Evolutionary conservation across 345 rosid species (phyloP).

Genomic region (Gossypium thurberi): DNA sequence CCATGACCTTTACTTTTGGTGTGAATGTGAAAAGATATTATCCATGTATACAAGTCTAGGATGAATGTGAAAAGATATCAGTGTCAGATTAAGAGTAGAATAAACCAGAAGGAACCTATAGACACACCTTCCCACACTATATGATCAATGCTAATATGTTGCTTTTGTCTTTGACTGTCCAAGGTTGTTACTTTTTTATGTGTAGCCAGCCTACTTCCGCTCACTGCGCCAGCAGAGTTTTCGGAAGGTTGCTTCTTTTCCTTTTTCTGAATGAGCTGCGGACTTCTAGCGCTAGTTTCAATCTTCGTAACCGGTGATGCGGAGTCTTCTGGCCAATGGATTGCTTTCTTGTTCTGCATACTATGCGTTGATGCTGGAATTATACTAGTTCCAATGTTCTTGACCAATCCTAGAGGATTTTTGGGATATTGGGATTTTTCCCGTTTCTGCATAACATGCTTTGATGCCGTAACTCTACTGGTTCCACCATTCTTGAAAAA

Average conservation of each 20-base stretch:
- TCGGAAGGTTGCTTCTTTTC: background rate
- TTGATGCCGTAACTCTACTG: background rate
- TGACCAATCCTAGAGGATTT: background rate
- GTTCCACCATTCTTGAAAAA: background rate
- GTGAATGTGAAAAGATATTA: background rate
- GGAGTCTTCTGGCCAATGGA: background rate
- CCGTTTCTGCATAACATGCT: background rate
- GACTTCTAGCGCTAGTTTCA: background rate
- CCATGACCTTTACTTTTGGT: background rate
- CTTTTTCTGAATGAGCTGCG: background rate
- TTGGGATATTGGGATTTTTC: conserved; percentile 4
- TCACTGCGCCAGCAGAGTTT: background rate
- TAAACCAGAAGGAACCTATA: background rate
- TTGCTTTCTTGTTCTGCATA: conserved; percentile 1
- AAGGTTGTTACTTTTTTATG: too few species aligned
- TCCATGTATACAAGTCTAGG: background rate
- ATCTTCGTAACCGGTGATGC: background rate
- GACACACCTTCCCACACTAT: conserved; percentile 8
- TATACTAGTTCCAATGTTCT: background rate
- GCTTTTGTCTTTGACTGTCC: background rate
- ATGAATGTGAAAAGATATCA: background rate
- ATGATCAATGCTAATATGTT: background rate
- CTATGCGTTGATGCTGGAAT: background rate
- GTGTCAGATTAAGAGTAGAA: background rate
- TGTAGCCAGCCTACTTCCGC: background rate